Base-by-base conservation (phyloP, 495 filamentous ascomycete genomes). In the Hypoxylon fragiforme region DNA sequence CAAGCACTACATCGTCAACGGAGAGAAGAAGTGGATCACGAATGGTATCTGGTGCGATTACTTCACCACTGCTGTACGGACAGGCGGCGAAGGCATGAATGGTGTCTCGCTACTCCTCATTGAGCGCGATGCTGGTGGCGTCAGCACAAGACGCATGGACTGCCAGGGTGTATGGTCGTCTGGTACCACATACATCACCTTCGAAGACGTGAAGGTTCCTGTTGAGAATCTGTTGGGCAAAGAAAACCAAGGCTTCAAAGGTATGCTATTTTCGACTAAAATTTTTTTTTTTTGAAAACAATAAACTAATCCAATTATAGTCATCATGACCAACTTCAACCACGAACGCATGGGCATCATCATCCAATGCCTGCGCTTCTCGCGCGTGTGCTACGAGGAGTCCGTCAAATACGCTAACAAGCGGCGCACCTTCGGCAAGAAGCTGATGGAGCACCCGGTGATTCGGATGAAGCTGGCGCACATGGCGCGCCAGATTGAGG, bases 21-120 rank as follows among this genome's bases (percentile, higher is more conserved):
- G 94, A 34, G 94, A 97, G 81, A 97, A 98, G 85, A 98, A 98
- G 73, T 97, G 94, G 94, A 98, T 98, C 72, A 97, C 92, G 65
- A 97, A 98, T 77, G 94, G 94, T 63, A 81, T 96, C 55, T 97
- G 89, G 88, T 81, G 79, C 49, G 94, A 98, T 69, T 98, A 97
- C 75, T 98, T 98, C 79, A 97, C 94, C 44, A 90, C 87, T 26
- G 94, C 94, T 34, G 94, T 98, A 26, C 89, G 94, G 50, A 98
- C 94, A 1, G 91, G 92, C 43, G 69, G 77, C 24, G 73, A 78
- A 8, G 94, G 94, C 31, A 97, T 96, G 92, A 89, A 89, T 62
- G 94, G 94, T 58, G 73, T 98, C 42, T 88, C 84, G 14, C 83
- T 96, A 18, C 85, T 98, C 15, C 86, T 98, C 36, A 95, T 98